Evolutionary conservation across 768 basidiomycete genomes (phyloP).

Genomic region (Tricholoma saponaceum): DNA sequence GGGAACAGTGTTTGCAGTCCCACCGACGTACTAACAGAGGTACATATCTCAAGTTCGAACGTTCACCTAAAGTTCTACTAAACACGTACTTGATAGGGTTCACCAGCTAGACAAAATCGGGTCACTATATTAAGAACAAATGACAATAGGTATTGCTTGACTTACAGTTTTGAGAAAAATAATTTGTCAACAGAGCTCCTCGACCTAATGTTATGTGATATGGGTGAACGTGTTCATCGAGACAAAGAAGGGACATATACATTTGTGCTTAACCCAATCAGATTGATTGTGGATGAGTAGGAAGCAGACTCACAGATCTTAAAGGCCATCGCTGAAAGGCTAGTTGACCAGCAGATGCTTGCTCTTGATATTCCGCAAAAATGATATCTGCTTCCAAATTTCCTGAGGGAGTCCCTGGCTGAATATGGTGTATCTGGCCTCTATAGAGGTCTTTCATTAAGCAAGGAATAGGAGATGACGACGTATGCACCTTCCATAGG

Average conservation of each 20-base stretch:
- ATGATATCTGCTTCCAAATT: slow-evolving; percentile 51
- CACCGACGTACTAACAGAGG: slow-evolving; percentile 64
- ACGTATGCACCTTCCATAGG: slow-evolving; percentile 36
- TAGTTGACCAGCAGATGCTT: slow-evolving; percentile 53
- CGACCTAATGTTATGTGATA: slow-evolving; percentile 42
- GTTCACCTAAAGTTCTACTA: neutral
- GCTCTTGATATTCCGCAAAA: slow-evolving; percentile 62
- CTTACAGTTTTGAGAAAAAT: slow-evolving; percentile 84
- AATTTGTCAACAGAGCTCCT: slow-evolving; percentile 69
- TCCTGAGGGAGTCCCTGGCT: slow-evolving; percentile 33
- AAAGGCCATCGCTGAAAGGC: slow-evolving; percentile 72
- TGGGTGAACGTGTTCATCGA: neutral
- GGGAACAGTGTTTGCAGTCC: slow-evolving; percentile 67
- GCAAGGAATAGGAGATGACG: neutral
- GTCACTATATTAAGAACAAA: neutral
- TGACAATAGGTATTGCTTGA: slow-evolving; percentile 4
- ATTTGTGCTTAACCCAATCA: slow-evolving; percentile 55
- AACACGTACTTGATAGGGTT: slow-evolving; percentile 64
- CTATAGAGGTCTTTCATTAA: slow-evolving; percentile 25
- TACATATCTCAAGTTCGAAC: neutral
- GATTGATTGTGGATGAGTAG: neutral
- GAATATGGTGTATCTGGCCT: slow-evolving; percentile 61
- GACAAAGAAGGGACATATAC: slow-evolving; percentile 29
- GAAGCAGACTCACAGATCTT: slow-evolving; percentile 44
- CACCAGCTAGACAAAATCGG: slow-evolving; percentile 49